Base-by-base conservation (phyloP, 441 rosid genomes). In the Gossypium lobatum region DNA sequence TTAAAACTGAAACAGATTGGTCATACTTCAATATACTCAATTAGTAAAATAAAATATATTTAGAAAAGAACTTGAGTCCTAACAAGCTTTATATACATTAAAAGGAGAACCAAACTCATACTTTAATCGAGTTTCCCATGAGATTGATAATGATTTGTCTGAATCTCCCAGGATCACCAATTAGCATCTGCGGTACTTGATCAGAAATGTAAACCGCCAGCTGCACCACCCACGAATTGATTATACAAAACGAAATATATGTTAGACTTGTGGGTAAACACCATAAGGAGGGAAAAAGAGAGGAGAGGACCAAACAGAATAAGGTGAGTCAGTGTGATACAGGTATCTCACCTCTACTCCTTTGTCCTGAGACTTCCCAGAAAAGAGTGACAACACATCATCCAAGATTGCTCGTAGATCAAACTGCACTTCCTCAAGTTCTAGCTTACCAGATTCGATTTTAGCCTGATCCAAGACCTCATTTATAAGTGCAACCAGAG, bases 381-480 rank as follows among this genome's bases (percentile, higher is more conserved):
- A 88, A 80, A 93, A 93, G 77, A 92, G 97, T 21, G 96, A 90
- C 77, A 93, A 68, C 9, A 93, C 96, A 70, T 92, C 98, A 74
- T 93, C 98, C 75, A 93, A 69, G 76, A 93, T 81, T 62, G 89
- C 87, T 74, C 93, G 82, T 76, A 90, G 77, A 83, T 92, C 90
- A 74, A 92, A 93, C 72, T 79, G 89, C 78, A 89, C 91, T 64
- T 84, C 89, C 80, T 92, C 98, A 53, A 93, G 94, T 84, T 91
- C 98, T 75, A 93, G 89, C 78, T 90, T 93, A 48, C 98, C 98
- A 67, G 96, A 86, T 83, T 93, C 96, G 9, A 92, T 92, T 80
- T 93, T 93, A n/a, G 98, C 98, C 80, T 90, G 97, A 79, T 93
- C 98, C 82, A 93, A 81, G 42, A 93, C 96, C 84, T 90, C 96